phyloP scores from a whole-genome alignment of 371 early-diverging fungal species.

The Circinella umbellata region DNA sequence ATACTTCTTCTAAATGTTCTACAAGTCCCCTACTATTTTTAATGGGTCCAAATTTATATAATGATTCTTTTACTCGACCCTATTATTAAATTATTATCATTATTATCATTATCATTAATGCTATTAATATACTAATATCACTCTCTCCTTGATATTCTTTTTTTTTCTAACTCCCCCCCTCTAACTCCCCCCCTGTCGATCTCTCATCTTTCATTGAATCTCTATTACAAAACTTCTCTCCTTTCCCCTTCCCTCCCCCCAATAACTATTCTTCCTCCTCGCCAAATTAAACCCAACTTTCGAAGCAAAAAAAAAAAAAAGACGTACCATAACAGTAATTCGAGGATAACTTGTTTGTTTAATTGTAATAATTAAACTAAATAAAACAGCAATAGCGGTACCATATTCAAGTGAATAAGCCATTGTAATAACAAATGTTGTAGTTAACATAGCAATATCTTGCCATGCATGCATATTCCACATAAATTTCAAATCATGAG shows the following conservation, averaged over 20 bases:
- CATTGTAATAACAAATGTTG: slow-evolving; percentile 81
- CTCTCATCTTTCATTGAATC: background rate
- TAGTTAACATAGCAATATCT: slow-evolving; percentile 75
- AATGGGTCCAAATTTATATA: slow-evolving; percentile 42
- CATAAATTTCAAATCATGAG: slow-evolving; percentile 80
- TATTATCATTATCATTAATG: no score
- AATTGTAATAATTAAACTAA: slow-evolving; percentile 86
- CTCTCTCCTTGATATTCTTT: no score
- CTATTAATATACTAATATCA: no score
- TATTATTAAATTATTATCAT: slow-evolving; percentile 4
- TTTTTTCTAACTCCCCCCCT: no score
- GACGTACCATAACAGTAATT: slow-evolving; percentile 67
- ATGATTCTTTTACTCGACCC: slow-evolving; percentile 31
- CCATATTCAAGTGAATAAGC: slow-evolving; percentile 86
- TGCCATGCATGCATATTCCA: slow-evolving; percentile 79
- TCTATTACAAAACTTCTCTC: background rate
- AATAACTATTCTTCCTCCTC: background rate
- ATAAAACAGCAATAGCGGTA: slow-evolving; percentile 78
- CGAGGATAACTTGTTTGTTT: slow-evolving; percentile 82
- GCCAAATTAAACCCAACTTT: background rate
- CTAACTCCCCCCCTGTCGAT: background rate
- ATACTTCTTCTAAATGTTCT: slow-evolving; percentile 72
- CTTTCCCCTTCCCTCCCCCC: no score
- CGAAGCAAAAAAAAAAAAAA: background rate
- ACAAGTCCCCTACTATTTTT: slow-evolving; percentile 50